These are phyloP conservation scores for Geranium brycei DNA, from an alignment of 345 rosid species.

Conservation along the genomic window DNA sequence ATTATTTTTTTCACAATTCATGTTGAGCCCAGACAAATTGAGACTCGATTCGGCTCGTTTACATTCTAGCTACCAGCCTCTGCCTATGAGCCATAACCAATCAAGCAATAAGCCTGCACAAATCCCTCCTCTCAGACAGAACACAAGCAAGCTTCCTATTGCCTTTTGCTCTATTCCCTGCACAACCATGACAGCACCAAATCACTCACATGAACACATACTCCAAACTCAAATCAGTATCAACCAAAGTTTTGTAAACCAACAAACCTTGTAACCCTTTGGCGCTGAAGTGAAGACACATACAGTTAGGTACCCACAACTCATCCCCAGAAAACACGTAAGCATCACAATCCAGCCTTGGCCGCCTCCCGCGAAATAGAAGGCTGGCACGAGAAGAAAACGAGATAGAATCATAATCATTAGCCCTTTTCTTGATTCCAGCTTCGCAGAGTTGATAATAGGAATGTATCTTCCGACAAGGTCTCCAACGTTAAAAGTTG, in stretches of 20 bases:
- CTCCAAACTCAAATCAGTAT: no score
- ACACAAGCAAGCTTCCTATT: neutral
- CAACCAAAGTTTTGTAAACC: no score
- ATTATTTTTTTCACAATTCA: no score
- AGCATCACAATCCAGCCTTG: conserved; percentile 84
- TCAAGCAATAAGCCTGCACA: neutral
- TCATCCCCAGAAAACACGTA: conserved; percentile 59
- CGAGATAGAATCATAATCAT: conserved; percentile 30
- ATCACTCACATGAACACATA: no score
- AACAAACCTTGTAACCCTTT: conserved; percentile 57
- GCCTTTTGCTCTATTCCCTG: neutral
- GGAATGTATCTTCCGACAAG: conserved; percentile 54
- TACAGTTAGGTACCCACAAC: conserved; percentile 62
- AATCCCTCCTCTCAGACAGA: neutral
- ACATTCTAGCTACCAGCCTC: neutral
- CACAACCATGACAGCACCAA: neutral
- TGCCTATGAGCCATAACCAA: neutral
- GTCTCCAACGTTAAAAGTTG: conserved; percentile 59
- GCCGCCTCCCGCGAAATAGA: conserved; percentile 64
- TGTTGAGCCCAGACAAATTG: no score
- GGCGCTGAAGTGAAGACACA: conserved; percentile 72
- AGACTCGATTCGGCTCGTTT: no score
- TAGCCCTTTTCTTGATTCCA: conserved; percentile 55
- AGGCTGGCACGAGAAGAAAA: conserved; percentile 46
- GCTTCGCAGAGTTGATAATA: conserved; percentile 24